Evolutionary conservation across 768 basidiomycete genomes (phyloP), one percentile per base, ranked within the genome.

Genomic region (Termitomyces sp.): DNA sequence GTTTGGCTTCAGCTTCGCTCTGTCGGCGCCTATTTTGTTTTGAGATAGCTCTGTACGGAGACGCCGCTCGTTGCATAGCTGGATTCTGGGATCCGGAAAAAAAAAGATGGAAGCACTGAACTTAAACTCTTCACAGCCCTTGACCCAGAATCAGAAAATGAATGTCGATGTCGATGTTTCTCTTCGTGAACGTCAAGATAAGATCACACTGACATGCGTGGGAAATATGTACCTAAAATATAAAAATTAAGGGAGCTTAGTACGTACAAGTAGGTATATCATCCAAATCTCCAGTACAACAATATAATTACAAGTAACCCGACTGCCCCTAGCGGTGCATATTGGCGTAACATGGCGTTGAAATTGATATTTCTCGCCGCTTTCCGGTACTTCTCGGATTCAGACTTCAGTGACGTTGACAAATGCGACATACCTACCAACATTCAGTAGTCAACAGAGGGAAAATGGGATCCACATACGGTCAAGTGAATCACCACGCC

Each of bases 401-500:
- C 97, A 48, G 95, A 90, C 48, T 94, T 87, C 38, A 99, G 79
- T 7, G 94, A 96, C 2, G 89, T 92, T 24, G 95, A 98, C 55
- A 99, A 77, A 69, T 95, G 92, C 22, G 94, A 97, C 97, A 99
- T 99, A 68, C 90, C 94, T 96, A 64, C 13, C 58, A 36, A 49
- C 26, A 51, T 57, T 5, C 20, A 26, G 49, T 40, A 24, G 26
- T 9, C 18, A 9, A 46, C 46, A 36, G 16, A 36, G 30, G 38
- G 22, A 55, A 18, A 6, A 45, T 55, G 18, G 11, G 41, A 38
- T 24, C 41, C 47, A 76, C 90, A 64, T 67, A 96, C 97, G 81
- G 72, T 99, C 97, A 58, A 99, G 79, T 32, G 93, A 96, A 71
- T 99, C 97, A 28, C 97, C 97, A 70, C 97, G 80, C 97, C 96